Conservation (phyloP, 2,329 filamentous ascomycete species). For the Diaporthe australafricana region DNA sequence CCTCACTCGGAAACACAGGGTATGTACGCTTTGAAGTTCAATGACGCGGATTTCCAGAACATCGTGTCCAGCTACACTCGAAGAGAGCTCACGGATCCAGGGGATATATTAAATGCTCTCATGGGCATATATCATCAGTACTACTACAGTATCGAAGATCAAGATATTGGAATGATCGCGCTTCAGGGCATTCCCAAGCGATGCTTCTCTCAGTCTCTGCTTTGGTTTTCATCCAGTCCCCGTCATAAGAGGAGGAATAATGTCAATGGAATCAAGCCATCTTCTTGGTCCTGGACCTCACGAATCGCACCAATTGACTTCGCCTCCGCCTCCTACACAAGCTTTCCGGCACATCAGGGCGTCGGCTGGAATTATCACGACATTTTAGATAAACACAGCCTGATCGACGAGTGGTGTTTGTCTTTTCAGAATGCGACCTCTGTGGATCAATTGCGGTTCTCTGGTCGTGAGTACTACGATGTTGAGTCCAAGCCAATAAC, state of each 20-base stretch:
- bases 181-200: neutral
- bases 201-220: neutral
- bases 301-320: neutral
- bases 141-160: neutral
- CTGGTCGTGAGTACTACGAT: neutral
- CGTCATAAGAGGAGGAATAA: neutral
- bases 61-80: neutral
- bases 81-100: neutral
- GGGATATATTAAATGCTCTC: neutral
- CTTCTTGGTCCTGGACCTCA: neutral
- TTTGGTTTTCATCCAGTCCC: neutral
- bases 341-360: too few relatives aligned
- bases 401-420: neutral
- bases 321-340: neutral
- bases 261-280: neutral
- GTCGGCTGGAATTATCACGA: too few relatives aligned
- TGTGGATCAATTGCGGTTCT: neutral
- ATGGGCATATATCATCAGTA: neutral
- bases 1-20: neutral
- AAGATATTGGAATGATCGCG: neutral
- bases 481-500: too few relatives aligned
- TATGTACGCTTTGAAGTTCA: neutral
- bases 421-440: neutral
- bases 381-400: neutral
- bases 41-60: neutral